Base-by-base conservation (phyloP, 2,329 filamentous ascomycete genomes). In the Nigrospora oryzae region DNA sequence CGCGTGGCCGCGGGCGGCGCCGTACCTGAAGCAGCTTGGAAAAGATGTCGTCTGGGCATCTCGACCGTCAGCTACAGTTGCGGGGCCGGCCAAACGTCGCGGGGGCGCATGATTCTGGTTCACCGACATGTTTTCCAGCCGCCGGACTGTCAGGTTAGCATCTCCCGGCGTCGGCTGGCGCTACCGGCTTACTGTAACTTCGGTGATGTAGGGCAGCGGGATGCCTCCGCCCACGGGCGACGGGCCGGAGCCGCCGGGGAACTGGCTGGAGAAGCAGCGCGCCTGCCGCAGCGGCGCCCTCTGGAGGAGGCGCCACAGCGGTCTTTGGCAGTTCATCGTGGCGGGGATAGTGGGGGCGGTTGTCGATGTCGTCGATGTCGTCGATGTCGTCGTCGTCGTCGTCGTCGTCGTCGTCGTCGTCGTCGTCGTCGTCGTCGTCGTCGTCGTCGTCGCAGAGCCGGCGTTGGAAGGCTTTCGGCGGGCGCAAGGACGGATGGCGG, bases 121-220 rank as follows among this genome's bases (percentile, higher is more conserved):
- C 51, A 74, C 80, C 53, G 71, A 89, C 84, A 88, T 63, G 84
- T 87, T 62, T 84, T 83, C 76, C 84, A 86, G 50, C 85, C 85
- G 52, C 83, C 83, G 56, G 82, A 76, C 85, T 89, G 56, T 32
- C 52, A 42, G 46, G 60, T 68, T 48, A 69, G 66, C 45, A 36
- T 39, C 23, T 37, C 19, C 38, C 36, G 15, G 37, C 37, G 40
- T 30, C 43, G 43, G 16, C 43, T 44, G 37, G 32, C 28, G 34
- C 32, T 14, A 42, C 53, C 51, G 43, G 39, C 65, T 45, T 67
- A 75, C 71, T 49, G 71, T 73, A 45, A 74, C 70, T 59, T 75
- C 71, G 45, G 71, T 75, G 57, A 81, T 80, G 55, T 78, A 80
- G 1, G 77, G 77, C 63, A 81, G 70, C 14, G 77, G 77, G 46